A percentile compares a stretch with the other conserved stretches of the same genome.
These are phyloP conservation scores for Sporothrix curviconia DNA, from an alignment of 2,329 filamentous ascomycete species.

Conservation along the genomic window DNA sequence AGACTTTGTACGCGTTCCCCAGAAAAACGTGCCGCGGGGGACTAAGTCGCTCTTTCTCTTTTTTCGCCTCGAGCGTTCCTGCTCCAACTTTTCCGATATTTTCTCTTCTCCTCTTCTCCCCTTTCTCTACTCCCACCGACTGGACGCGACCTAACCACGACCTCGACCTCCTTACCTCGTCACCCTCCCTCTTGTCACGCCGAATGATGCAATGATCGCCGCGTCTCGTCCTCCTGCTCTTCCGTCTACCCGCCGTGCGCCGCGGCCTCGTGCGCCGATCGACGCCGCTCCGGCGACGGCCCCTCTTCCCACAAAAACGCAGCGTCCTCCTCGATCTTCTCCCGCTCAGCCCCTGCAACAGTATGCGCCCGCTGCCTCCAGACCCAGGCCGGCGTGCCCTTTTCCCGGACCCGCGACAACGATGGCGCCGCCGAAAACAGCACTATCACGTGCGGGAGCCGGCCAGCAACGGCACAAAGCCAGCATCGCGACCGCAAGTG, in stretches of 20 bases:
- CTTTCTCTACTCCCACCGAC: not conserved
- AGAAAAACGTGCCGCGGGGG: not conserved
- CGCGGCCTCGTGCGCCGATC: conserved; percentile 14
- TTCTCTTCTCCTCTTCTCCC: not conserved
- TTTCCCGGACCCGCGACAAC: not conserved
- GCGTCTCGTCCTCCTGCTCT: conserved; percentile 5
- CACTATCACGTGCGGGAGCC: conserved; percentile 16
- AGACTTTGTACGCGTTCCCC: not conserved
- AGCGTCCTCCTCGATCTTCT: not conserved
- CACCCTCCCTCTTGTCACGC: not conserved
- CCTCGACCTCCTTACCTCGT: not conserved
- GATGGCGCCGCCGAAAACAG: not conserved
- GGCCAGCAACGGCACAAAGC: conserved; percentile 15
- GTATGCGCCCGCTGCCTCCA: conserved; percentile 15
- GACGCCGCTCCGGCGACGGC: conserved; percentile 8
- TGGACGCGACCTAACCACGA: not conserved
- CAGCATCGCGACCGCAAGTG: conserved; percentile 19
- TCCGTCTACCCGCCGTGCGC: conserved; percentile 14
- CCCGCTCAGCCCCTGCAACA: not conserved
- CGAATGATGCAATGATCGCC: conserved; percentile 12
- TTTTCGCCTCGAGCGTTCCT: too few species aligned
- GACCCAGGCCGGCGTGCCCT: not conserved
- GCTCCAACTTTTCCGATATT: too few species aligned
- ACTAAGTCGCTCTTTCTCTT: not conserved
- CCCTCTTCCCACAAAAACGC: conserved; percentile 1